These are phyloP conservation scores for Suhomyces emberorum DNA, from an alignment of 805 yeast genomes.

Conservation along the genomic window DNA sequence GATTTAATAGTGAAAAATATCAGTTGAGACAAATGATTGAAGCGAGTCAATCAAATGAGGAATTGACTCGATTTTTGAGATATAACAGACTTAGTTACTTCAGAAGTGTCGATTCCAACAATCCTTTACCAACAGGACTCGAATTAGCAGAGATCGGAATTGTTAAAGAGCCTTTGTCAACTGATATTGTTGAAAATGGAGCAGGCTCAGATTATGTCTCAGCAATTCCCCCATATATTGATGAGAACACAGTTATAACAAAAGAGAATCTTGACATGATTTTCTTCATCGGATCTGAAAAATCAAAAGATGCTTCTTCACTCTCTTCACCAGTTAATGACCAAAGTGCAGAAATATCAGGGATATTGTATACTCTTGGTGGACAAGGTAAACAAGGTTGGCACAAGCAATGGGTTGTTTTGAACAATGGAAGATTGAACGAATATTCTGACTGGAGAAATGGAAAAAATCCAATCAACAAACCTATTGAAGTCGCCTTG, in stretches of 20 bases:
- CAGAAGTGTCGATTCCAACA: background rate
- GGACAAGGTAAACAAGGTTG: slow-evolving; percentile 67
- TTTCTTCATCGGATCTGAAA: slow-evolving; percentile 15
- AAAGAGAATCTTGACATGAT: slow-evolving; percentile 28
- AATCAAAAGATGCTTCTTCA: background rate
- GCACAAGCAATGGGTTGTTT: slow-evolving; percentile 87
- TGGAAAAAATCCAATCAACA: slow-evolving; percentile 57
- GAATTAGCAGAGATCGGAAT: background rate
- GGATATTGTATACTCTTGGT: slow-evolving; percentile 55
- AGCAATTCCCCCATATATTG: background rate
- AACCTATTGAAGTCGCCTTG: slow-evolving; percentile 68
- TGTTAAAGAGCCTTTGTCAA: background rate
- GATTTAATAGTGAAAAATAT: slow-evolving; percentile 40
- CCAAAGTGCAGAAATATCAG: slow-evolving; percentile 36
- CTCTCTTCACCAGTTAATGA: slow-evolving; percentile 4
- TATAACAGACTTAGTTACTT: slow-evolving; percentile 21
- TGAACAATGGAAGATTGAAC: slow-evolving; percentile 61
- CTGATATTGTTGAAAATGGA: background rate
- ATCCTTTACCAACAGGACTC: background rate
- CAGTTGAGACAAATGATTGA: slow-evolving; percentile 41
- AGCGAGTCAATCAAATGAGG: slow-evolving; percentile 38
- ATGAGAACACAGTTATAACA: slow-evolving; percentile 15
- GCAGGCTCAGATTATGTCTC: background rate
- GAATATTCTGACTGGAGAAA: slow-evolving; percentile 82
- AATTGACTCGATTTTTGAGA: slow-evolving; percentile 31